Base-by-base conservation (phyloP, 1,139 yeast species). In the Casaregolazyma lundiana region DNA sequence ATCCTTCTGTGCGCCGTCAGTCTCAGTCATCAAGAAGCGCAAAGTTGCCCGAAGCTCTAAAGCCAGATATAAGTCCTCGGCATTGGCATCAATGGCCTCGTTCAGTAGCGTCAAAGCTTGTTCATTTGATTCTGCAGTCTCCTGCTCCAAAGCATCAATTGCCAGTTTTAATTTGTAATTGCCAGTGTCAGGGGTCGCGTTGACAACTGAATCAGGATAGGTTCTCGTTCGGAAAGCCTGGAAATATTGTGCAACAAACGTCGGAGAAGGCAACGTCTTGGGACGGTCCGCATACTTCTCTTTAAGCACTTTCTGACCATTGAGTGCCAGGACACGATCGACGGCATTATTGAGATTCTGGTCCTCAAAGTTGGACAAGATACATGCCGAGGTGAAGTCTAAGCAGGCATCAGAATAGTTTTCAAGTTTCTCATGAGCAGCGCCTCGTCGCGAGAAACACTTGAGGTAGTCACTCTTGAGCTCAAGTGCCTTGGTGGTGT, bases 381-480 rank as follows among this genome's bases (percentile, higher is more conserved):
- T 66, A 50, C 70, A 63, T 18, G 69, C 66, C 3, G 95, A 90
- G 48, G 97, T 90, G 66, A 87, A 78, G 68, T 94, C 98, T 66
- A 84, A 81, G 79, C 89, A 81, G 45, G 98, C 92, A 50, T 90
- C 96, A 46, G 81, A 77, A 67, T 78, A 88, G 55, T 77, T 73
- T 58, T 81, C 95, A 55, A 87, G 67, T 55, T 78, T 77, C 70
- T 94, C 98, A 64, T 84, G 84, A 29, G 97, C 95, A 53, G 84
- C 80, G 19, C 72, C 76, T 29, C 76, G 74, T 63, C 90, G 79
- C 50, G 84, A 70, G 49, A 85, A 72, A 68, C 97, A 94, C 73
- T 94, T 92, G 59, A 88, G 74, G 69, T 94, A 92, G 63, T 84
- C 92, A 13, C 95, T 96, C 65, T 89, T 85, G 60, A 90, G 69